phyloP scores from a whole-genome alignment of 345 rosid genomes.

The Sisymbrium irio region DNA sequence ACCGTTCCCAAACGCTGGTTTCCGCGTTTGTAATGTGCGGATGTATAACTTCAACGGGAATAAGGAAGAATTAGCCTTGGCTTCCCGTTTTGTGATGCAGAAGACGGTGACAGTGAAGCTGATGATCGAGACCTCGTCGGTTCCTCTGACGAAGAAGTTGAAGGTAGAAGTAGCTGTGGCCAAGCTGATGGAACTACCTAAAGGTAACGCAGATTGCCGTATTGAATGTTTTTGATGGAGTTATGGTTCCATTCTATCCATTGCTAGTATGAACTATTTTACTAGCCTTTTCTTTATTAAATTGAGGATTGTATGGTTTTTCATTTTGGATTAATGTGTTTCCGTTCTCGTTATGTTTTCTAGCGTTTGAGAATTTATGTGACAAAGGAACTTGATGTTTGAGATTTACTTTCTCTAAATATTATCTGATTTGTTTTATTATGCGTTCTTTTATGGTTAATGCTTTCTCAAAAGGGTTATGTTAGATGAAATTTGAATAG shows the following conservation, averaged over 20 bases:
- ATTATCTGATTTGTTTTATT: not conserved
- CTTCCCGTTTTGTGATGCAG: slow-evolving; percentile 18
- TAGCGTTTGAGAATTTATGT: not conserved
- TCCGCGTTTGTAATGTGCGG: not conserved
- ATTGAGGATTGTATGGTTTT: not conserved
- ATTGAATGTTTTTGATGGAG: slow-evolving; percentile 13
- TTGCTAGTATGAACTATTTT: not conserved
- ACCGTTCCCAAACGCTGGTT: not conserved
- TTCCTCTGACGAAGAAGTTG: not conserved
- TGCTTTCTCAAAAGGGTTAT: not conserved
- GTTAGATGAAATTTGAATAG: not conserved
- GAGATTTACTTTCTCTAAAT: not conserved
- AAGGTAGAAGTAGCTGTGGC: not conserved
- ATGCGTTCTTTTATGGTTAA: not conserved
- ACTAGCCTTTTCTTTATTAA: not conserved
- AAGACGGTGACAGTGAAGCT: not conserved
- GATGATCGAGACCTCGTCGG: slow-evolving; percentile 3
- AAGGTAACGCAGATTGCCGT: not conserved
- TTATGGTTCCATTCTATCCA: not conserved
- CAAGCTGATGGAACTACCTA: slow-evolving; percentile 8
- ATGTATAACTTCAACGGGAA: not conserved
- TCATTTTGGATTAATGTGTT: not conserved
- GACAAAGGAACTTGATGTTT: not conserved
- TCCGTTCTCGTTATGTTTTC: not conserved
- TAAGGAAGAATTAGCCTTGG: slow-evolving; percentile 6